Evolutionary conservation across 1,284 basidiomycete species (phyloP).

Genomic region (Rhodotorula sp.): DNA sequence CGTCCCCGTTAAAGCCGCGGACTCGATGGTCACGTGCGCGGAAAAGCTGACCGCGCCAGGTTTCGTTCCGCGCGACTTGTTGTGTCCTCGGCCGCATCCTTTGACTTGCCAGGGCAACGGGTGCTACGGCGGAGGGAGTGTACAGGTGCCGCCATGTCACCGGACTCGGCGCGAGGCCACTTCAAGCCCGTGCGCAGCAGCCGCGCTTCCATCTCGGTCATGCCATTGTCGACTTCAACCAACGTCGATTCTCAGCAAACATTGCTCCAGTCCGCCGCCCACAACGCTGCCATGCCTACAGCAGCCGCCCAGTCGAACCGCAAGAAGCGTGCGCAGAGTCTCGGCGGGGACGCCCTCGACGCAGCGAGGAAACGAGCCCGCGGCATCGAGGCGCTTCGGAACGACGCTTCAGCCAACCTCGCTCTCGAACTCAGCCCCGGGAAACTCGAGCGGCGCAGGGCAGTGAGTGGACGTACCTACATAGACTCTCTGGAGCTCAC

Average conservation of each 20-base stretch:
- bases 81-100: neutral
- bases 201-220: slow-evolving; percentile 20
- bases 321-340: slow-evolving; percentile 39
- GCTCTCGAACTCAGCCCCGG: slow-evolving; percentile 30
- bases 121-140: no score
- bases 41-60: no score
- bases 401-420: neutral
- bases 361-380: slow-evolving; percentile 17
- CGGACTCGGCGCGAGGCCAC: neutral
- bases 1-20: no score
- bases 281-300: neutral
- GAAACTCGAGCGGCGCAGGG: slow-evolving; percentile 21
- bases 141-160: neutral
- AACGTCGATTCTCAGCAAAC: slow-evolving; percentile 16
- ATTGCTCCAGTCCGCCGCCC: neutral
- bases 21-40: neutral
- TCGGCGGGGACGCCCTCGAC: slow-evolving; percentile 39
- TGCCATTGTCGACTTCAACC: neutral
- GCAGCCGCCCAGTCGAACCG: slow-evolving; percentile 4
- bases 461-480: slow-evolving; percentile 8
- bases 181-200: slow-evolving; percentile 18
- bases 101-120: neutral
- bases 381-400: neutral
- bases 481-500: no score
- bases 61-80: neutral